Conservation (phyloP, 1,284 basidiomycete genomes). For the Tylopilus sp. region DNA sequence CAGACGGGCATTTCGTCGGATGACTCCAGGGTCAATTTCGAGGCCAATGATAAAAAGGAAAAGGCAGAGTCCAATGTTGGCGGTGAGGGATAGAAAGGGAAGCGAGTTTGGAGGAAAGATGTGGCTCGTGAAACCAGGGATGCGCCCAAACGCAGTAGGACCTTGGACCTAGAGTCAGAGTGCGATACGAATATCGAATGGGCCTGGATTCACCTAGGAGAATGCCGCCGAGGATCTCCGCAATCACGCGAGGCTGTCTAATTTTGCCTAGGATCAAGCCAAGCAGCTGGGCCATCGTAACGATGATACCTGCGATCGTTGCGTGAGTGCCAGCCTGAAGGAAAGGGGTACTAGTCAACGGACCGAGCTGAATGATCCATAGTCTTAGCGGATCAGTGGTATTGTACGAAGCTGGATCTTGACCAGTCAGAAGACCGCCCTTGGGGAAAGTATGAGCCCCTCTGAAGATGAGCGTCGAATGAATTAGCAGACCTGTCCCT, state of each 20-base stretch:
- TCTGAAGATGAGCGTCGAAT: neutral
- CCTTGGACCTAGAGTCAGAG: conserved; percentile 36
- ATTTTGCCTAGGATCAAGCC: conserved; percentile 68
- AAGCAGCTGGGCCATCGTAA: conserved; percentile 76
- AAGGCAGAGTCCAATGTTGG: conserved; percentile 91
- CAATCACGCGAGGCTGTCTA: conserved; percentile 84
- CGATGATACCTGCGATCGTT: conserved; percentile 41
- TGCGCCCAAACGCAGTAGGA: conserved; percentile 73
- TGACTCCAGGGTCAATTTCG: conserved; percentile 78
- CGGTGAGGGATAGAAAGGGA: conserved; percentile 81
- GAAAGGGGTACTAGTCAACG: conserved; percentile 26
- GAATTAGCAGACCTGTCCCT: conserved; percentile 37
- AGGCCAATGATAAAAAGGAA: conserved; percentile 92
- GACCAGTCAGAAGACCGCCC: conserved; percentile 70
- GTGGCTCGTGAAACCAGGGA: conserved; percentile 76
- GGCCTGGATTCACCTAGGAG: conserved; percentile 54
- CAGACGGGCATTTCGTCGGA: conserved; percentile 48
- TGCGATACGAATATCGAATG: no score
- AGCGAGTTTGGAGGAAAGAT: conserved; percentile 76
- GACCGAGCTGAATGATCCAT: conserved; percentile 88
- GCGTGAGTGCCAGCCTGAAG: neutral
- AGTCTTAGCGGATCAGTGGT: conserved; percentile 72
- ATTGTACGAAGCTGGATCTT: conserved; percentile 68
- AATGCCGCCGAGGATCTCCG: conserved; percentile 86
- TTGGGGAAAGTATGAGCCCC: conserved; percentile 28